Evolutionary conservation across 805 yeast species (phyloP).

Genomic region (Nakazawaea ishiwadae): DNA sequence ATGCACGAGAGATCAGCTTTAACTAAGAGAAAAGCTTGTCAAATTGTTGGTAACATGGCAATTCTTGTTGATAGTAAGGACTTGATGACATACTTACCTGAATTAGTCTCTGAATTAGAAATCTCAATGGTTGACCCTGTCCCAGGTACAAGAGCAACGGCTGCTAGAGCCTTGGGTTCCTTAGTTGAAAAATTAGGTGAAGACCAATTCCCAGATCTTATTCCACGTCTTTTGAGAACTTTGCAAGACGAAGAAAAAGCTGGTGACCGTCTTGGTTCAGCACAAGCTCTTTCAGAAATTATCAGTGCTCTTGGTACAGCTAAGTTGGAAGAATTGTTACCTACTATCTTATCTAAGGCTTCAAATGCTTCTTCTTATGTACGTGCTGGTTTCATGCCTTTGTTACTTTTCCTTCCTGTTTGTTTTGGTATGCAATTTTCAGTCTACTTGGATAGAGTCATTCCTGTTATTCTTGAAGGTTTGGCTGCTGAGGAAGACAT

Average conservation of each 20-base stretch:
- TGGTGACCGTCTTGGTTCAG: slow-evolving; percentile 95
- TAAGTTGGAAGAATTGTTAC: slow-evolving; percentile 85
- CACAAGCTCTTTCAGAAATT: slow-evolving; percentile 94
- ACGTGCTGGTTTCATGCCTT: slow-evolving; percentile 90
- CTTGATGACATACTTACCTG: slow-evolving; percentile 74
- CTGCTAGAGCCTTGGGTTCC: slow-evolving; percentile 95
- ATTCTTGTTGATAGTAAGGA: slow-evolving; percentile 88
- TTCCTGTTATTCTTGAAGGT: slow-evolving; percentile 90
- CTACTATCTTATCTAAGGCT: slow-evolving; percentile 71
- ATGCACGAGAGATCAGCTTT: slow-evolving; percentile 91
- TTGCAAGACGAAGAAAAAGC: slow-evolving; percentile 72
- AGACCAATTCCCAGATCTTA: slow-evolving; percentile 87
- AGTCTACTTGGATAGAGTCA: slow-evolving; percentile 78
- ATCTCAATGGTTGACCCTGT: slow-evolving; percentile 98
- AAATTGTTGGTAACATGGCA: slow-evolving; percentile 98
- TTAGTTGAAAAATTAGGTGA: slow-evolving; percentile 95
- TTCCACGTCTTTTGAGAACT: slow-evolving; percentile 72
- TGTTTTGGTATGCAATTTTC: slow-evolving; percentile 91
- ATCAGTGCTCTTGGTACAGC: slow-evolving; percentile 84
- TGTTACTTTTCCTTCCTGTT: slow-evolving; percentile 85
- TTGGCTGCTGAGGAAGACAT: slow-evolving; percentile 83
- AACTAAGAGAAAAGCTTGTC: slow-evolving; percentile 91
- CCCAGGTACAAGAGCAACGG: slow-evolving; percentile 94
- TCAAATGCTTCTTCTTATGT: slow-evolving; percentile 61
- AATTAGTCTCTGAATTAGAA: slow-evolving; percentile 78